A percentile compares a stretch with the other conserved stretches of the same genome.
Conservation (phyloP, 768 basidiomycete genomes). For the Naematelia aurantialba region DNA sequence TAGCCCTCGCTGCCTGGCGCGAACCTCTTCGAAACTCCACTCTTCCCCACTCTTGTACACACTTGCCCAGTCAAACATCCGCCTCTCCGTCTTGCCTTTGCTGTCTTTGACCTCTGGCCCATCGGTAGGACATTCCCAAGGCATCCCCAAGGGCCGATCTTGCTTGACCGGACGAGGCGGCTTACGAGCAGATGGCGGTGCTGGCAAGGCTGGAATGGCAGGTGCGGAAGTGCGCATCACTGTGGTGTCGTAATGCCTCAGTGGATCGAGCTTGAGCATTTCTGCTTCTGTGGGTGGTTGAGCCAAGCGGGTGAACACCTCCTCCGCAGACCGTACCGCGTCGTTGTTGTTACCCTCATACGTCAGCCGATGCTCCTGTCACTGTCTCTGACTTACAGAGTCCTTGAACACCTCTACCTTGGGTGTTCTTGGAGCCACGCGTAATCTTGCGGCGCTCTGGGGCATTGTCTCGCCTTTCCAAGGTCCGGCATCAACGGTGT, state of each 20-base stretch:
- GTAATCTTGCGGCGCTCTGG: slow-evolving; percentile 38
- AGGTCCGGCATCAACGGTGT: slow-evolving; percentile 49
- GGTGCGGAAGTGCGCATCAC: slow-evolving; percentile 14
- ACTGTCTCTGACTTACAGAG: slow-evolving; percentile 38
- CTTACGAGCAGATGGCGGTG: slow-evolving; percentile 38
- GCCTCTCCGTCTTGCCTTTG: slow-evolving; percentile 42
- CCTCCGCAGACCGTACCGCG: slow-evolving; percentile 39
- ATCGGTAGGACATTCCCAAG: slow-evolving; percentile 44
- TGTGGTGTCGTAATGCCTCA: slow-evolving; percentile 48
- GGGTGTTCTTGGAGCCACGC: slow-evolving; percentile 47
- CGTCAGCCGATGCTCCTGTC: background rate
- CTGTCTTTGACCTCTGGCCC: slow-evolving; percentile 37
- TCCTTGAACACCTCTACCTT: slow-evolving; percentile 55
- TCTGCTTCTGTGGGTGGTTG: slow-evolving; percentile 51
- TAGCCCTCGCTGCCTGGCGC: slow-evolving; percentile 49
- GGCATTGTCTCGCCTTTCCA: slow-evolving; percentile 54
- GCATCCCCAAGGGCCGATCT: slow-evolving; percentile 12
- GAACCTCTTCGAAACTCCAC: slow-evolving; percentile 72
- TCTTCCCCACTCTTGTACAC: slow-evolving; percentile 70
- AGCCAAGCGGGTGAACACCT: slow-evolving; percentile 40
- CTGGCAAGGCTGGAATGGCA: slow-evolving; percentile 26
- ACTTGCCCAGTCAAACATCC: slow-evolving; percentile 56
- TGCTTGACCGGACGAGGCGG: slow-evolving; percentile 19
- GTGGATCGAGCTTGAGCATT: slow-evolving; percentile 52
- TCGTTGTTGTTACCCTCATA: slow-evolving; percentile 26